Evolutionary conservation across 331 rosid species (phyloP), one percentile per base, ranked within the genome.

Genomic region (Malus hybrid): DNA sequence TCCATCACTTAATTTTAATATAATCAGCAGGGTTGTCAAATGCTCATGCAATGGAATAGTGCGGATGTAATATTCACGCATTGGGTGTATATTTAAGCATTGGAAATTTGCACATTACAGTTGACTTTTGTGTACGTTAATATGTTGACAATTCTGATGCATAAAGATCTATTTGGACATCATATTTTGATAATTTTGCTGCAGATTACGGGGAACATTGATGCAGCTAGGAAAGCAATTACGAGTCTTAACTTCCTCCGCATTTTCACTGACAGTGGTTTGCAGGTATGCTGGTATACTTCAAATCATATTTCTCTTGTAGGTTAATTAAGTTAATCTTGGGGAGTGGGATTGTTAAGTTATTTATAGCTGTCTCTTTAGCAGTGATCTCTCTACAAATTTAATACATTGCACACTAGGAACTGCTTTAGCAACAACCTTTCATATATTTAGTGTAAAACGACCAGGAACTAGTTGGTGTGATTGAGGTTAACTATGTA

Each of bases 181-280:
- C 68, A 29, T 63, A 77, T 80, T 63, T 20, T 44, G n/a, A 18
- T 67, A 32, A 70, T 24, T 48, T 5, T 71, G 55, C 65, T 89
- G 87, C 88, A 94, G 99, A 85, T 92, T 68, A 81, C 90, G 0
- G 99, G 97, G 66, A 92, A 78, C 61, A 86, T 84, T 70, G 93
- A 83, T 55, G 96, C 88, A 32, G 93, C 89, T 70, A 87, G 88
- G 80, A 95, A 84, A 81, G 99, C 99, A 50, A 79, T 86, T 34
- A 95, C 99, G 13, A 92, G 90, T 83, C 90, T 89, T 76, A 87
- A 92, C 82, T 92, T 86, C 79, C 96, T 95, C 70, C 97, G 97
- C 79, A 89, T 95, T 79, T 95, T 95, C 84, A 85, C 93, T 9
- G 90, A 85, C 63, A 88, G 96, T 75, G 99, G 99, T 77, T 76